These are phyloP conservation scores for Rutstroemia sp. DNA, from an alignment of 2,329 filamentous ascomycete genomes.

Conservation along the genomic window DNA sequence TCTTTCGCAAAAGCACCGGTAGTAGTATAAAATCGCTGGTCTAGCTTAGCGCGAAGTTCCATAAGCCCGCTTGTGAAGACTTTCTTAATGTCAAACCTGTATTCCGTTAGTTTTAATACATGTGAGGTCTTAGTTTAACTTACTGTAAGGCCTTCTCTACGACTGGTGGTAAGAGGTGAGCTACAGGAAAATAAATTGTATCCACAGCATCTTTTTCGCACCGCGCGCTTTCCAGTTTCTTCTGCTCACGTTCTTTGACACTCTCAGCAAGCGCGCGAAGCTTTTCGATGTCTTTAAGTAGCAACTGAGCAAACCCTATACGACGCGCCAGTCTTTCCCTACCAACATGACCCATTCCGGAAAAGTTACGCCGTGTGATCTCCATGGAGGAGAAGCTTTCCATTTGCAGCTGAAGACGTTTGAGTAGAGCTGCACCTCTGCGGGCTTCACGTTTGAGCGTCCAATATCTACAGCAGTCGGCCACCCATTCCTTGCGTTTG, in stretches of 20 bases:
- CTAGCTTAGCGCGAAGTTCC: slow-evolving; percentile 44
- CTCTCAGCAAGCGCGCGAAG: slow-evolving; percentile 63
- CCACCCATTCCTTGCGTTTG: slow-evolving; percentile 86
- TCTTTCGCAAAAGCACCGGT: slow-evolving; percentile 50
- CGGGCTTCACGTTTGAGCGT: slow-evolving; percentile 91
- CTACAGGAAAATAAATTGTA: slow-evolving; percentile 84
- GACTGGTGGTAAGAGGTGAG: slow-evolving; percentile 67
- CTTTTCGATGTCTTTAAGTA: slow-evolving; percentile 70
- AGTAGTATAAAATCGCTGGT: slow-evolving; percentile 48
- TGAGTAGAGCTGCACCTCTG: slow-evolving; percentile 82
- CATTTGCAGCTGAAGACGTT: slow-evolving; percentile 88
- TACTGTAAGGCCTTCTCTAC: slow-evolving; percentile 76
- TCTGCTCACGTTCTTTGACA: slow-evolving; percentile 66
- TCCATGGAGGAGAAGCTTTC: slow-evolving; percentile 98
- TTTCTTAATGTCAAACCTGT: slow-evolving; percentile 55
- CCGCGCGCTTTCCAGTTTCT: slow-evolving; percentile 70
- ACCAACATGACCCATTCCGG: slow-evolving; percentile 84
- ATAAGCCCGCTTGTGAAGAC: slow-evolving; percentile 48
- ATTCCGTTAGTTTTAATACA: slow-evolving; percentile 32
- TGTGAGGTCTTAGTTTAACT: slow-evolving; percentile 35
- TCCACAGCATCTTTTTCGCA: slow-evolving; percentile 76
- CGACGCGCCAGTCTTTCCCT: slow-evolving; percentile 69
- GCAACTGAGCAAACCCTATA: slow-evolving; percentile 76
- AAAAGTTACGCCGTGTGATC: slow-evolving; percentile 88
- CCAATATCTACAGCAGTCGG: slow-evolving; percentile 95